Evolutionary conservation across 2,329 filamentous ascomycete genomes (phyloP), one percentile per base, ranked within the genome.

Genomic region (Botrytis porri): DNA sequence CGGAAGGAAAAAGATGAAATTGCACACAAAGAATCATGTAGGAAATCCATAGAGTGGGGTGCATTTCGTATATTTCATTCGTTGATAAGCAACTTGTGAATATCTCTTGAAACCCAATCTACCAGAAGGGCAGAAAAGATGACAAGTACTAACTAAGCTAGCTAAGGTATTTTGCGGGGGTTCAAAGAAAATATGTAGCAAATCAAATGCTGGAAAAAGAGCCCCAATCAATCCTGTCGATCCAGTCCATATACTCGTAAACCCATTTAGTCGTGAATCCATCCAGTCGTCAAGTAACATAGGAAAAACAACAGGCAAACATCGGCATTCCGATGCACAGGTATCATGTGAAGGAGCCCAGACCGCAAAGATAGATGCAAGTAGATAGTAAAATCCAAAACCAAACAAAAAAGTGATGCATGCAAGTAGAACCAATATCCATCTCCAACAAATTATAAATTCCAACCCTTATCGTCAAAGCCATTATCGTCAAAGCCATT

Each of bases 261-360:
- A 39, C n/a, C 43, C 43, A 51, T 39, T 64, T 57, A 57, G 51
- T 57, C 51, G 51, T 57, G 51, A 39, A 29, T 39, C 43, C 59
- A 64, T 51, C 29, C 22, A 71, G 25, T 39, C 64, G 45, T 48
- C 48, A 51, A 71, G 60, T 22, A 51, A 70, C 29, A 45, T 64
- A 71, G 59, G 45, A 64, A 60, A 71, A 71, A 64, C 59, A 71
- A 48, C 43, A 71, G 63, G 69, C 64, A 71, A 71, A 64, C 69
- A 71, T 71, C 69, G 57, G 69, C 54, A 71, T 48, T 5, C 35
- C 69, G 69, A 71, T 71, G 69, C 59, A 71, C 69, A 71, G 69
- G 69, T 71, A 71, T 71, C 69, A 71, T 51, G 43, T 63, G 43
- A 61, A 62, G 57, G 45, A 64, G 41, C 41, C 59, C 59, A 71